Percentiles rank a stretch among this genome's conserved stretches.
Evolutionary conservation across 2,329 filamentous ascomycete species (phyloP).

Genomic region (Scorias spongiosa): DNA sequence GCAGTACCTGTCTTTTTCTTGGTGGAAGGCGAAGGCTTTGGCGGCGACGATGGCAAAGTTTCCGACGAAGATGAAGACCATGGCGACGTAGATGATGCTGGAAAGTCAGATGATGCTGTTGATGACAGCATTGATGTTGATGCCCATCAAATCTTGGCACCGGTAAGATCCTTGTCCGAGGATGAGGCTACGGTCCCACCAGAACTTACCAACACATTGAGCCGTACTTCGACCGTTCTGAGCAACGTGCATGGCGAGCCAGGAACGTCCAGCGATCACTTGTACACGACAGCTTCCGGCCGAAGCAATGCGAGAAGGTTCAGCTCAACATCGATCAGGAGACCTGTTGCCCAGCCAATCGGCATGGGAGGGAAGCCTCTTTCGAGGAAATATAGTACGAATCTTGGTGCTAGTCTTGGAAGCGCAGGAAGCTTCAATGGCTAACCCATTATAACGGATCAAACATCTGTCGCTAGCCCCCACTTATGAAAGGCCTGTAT

Average conservation of each 20-base stretch:
- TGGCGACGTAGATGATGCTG: conserved; percentile 3
- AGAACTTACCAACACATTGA: not conserved
- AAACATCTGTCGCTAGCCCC: too few relatives aligned
- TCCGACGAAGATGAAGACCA: conserved; percentile 23
- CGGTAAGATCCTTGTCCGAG: not conserved
- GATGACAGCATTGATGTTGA: not conserved
- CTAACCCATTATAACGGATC: not conserved
- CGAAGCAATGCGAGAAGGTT: not conserved
- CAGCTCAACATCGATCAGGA: not conserved
- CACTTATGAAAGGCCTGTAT: too few relatives aligned
- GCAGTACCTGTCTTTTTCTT: conserved; percentile 61
- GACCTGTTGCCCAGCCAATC: not conserved
- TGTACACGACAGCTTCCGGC: not conserved
- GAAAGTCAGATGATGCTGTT: not conserved
- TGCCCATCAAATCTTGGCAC: not conserved
- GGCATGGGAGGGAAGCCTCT: not conserved
- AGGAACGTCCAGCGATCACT: not conserved
- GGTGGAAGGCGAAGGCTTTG: conserved; percentile 56
- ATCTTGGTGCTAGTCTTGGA: not conserved
- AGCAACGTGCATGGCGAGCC: not conserved
- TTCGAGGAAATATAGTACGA: not conserved
- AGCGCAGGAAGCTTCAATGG: not conserved
- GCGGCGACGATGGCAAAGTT: conserved; percentile 22
- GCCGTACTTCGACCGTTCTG: not conserved
- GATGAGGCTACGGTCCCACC: not conserved